These are phyloP conservation scores for Metschnikowia borealis DNA, from an alignment of 805 yeast genomes.

Conservation along the genomic window DNA sequence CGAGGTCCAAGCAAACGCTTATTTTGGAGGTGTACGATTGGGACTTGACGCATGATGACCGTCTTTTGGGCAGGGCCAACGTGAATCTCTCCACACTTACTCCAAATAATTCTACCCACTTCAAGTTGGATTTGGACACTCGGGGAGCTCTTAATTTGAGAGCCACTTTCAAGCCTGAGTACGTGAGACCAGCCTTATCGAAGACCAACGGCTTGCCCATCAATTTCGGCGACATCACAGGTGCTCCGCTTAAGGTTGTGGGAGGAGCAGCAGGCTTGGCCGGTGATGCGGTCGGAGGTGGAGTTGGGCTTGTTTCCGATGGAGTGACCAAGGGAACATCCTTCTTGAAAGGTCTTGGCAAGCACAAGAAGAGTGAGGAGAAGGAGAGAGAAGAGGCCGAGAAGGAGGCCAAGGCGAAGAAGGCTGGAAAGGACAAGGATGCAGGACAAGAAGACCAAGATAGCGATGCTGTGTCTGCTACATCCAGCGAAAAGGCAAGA, in stretches of 20 bases:
- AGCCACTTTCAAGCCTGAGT: conserved; percentile 60
- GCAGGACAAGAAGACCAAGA: background rate
- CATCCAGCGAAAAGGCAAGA: conserved; percentile 3
- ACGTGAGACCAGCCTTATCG: conserved; percentile 57
- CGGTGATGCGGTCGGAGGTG: conserved; percentile 42
- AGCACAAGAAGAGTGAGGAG: conserved; percentile 14
- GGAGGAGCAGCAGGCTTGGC: conserved; percentile 43
- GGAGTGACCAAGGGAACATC: conserved; percentile 48
- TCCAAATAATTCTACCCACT: conserved; percentile 42
- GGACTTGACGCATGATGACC: conserved; percentile 74
- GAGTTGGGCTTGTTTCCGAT: conserved; percentile 44
- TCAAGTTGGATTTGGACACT: conserved; percentile 53
- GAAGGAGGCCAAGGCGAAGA: conserved; percentile 3
- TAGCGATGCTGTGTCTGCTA: conserved; percentile 1
- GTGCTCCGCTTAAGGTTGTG: conserved; percentile 45
- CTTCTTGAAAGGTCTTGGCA: conserved; percentile 31
- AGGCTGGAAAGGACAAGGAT: conserved; percentile 9
- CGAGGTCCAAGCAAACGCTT: conserved; percentile 54
- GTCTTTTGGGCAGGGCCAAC: conserved; percentile 49
- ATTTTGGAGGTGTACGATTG: conserved; percentile 60
- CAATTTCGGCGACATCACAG: conserved; percentile 37
- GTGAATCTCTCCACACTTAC: conserved; percentile 49
- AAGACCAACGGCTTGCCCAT: conserved; percentile 38
- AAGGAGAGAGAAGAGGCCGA: conserved; percentile 9
- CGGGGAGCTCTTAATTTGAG: conserved; percentile 57